A percentile compares a stretch with the other conserved stretches of the same genome.
Conservation (phyloP, 225 moss, liverwort and hornwort species). For the Climacium dendroides region DNA sequence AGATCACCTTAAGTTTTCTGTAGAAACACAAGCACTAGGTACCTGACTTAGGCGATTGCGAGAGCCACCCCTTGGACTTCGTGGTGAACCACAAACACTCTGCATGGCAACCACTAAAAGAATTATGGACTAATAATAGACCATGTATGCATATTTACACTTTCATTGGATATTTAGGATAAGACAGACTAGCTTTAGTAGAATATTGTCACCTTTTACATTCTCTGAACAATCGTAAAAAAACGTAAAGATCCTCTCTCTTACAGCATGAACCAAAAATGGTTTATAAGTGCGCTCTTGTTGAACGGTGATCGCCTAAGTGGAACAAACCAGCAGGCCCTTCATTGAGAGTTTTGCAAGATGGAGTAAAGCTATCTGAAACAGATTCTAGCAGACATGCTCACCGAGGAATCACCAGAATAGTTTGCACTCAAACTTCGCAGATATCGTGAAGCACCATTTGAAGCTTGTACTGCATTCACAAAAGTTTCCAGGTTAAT, state of each 20-base stretch:
- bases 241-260: not conserved
- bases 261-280: not conserved
- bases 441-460: not conserved
- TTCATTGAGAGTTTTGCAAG: not conserved
- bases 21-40: not conserved
- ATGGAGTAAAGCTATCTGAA: not conserved
- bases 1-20: not conserved
- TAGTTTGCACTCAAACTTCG: slow-evolving; percentile 27
- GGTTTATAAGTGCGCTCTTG: not conserved
- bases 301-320: not conserved
- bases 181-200: not conserved
- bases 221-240: not conserved
- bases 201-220: not conserved
- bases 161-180: not conserved
- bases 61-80: slow-evolving; percentile 21
- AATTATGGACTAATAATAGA: not conserved
- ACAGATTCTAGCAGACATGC: not conserved
- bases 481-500: not conserved
- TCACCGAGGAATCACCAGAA: slow-evolving; percentile 26
- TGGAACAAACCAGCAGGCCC: not conserved
- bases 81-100: slow-evolving; percentile 18
- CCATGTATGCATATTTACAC: not conserved
- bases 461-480: slow-evolving; percentile 22
- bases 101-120: slow-evolving; percentile 2
- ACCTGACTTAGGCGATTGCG: slow-evolving; percentile 37